Conservation (phyloP, 1,284 basidiomycete species). For the Porodaedalea pini region DNA sequence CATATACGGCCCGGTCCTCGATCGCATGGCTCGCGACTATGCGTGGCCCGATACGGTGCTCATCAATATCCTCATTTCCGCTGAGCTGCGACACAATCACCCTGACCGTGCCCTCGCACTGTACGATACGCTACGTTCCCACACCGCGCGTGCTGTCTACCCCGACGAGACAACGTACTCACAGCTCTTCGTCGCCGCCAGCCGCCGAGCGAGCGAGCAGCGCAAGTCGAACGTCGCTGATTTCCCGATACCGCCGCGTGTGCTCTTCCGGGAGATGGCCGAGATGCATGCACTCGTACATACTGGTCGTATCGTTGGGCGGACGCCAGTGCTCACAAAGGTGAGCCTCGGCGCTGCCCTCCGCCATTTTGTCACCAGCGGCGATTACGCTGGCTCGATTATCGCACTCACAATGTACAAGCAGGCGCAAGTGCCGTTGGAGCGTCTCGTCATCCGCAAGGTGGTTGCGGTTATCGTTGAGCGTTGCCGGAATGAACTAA, state of each 20-base stretch:
- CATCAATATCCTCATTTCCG: constrained; percentile 13
- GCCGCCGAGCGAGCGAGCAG: background rate
- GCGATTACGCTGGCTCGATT: constrained; percentile 16
- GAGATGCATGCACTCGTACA: constrained; percentile 1
- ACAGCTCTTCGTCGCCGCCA: constrained; percentile 7
- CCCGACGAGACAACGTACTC: constrained; percentile 17
- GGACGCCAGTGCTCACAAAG: background rate
- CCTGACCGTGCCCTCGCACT: background rate
- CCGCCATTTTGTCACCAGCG: constrained; percentile 1
- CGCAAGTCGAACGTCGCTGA: background rate
- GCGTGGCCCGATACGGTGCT: constrained; percentile 16
- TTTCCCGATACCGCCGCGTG: constrained; percentile 1
- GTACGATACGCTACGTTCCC: constrained; percentile 10
- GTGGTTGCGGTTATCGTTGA: constrained; percentile 1
- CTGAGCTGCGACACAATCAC: constrained; percentile 4
- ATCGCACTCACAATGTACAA: constrained; percentile 3
- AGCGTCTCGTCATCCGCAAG: background rate
- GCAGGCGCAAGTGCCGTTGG: background rate
- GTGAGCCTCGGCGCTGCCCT: constrained; percentile 13
- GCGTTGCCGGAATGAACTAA: constrained; percentile 2
- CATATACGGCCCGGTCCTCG: constrained; percentile 12
- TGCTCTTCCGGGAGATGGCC: constrained; percentile 18
- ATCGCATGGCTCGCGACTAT: constrained; percentile 10
- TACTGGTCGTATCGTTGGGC: background rate
- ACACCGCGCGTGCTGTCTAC: background rate